These are phyloP conservation scores for Raphidocelis subcapitata DNA, from an alignment of 139 green algal species.

Conservation along the genomic window DNA sequence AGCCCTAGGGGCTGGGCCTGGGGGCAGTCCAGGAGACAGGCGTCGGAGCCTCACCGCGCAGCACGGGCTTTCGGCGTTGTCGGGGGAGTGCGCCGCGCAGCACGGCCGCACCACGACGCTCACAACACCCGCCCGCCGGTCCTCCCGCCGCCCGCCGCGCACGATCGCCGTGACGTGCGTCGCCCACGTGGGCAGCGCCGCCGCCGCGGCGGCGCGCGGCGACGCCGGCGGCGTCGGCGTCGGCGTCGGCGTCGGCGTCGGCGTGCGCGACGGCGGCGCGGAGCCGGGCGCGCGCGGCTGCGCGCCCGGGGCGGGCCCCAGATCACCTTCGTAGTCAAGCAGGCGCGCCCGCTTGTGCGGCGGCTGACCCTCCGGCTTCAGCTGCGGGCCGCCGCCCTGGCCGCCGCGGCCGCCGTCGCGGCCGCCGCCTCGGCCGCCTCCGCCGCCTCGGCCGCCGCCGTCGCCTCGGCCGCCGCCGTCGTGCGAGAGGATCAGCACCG, in stretches of 20 bases:
- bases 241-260: no score
- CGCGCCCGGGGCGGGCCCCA: not conserved
- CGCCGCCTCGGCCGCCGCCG: no score
- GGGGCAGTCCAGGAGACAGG: no score
- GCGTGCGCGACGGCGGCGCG: no score
- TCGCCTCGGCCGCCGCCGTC: no score
- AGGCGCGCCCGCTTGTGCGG: no score
- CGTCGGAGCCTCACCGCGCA: conserved; percentile 8
- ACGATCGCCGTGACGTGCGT: conserved; percentile 7
- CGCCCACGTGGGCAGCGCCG: not conserved
- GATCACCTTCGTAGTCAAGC: not conserved
- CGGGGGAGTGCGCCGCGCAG: conserved; percentile 15
- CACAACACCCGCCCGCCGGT: conserved; percentile 11
- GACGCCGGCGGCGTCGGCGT: no score
- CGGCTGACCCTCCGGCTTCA: no score
- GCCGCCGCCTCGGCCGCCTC: no score
- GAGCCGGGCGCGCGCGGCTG: conserved; percentile 6
- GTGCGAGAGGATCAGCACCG: not conserved
- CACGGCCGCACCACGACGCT: conserved; percentile 33
- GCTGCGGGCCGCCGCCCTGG: no score
- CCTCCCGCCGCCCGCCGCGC: conserved; percentile 8
- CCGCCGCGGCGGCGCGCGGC: not conserved
- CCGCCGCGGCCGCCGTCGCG: no score
- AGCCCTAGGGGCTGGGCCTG: no score
- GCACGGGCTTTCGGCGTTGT: conserved; percentile 1